These are phyloP conservation scores for Gnaphalium uliginosum DNA, from an alignment of 129 eudicot genomes.

Conservation along the genomic window DNA sequence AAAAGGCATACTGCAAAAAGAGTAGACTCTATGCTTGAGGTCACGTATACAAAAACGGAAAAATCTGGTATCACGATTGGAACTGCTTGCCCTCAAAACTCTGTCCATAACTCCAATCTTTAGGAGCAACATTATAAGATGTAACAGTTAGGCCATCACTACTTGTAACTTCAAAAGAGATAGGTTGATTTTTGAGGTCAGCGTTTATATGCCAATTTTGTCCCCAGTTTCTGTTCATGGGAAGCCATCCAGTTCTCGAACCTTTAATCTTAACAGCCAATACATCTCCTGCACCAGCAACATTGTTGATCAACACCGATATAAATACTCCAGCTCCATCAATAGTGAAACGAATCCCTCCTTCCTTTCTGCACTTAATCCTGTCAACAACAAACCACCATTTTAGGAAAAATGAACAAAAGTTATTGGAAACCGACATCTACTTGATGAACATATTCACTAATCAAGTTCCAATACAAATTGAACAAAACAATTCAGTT, in stretches of 20 bases:
- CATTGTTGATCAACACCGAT: constrained; percentile 82
- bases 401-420: not conserved
- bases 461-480: not conserved
- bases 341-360: constrained; percentile 75
- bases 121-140: constrained; percentile 78
- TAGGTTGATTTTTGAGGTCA: constrained; percentile 71
- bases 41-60: constrained; percentile 12
- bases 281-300: constrained; percentile 88
- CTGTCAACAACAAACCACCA: constrained; percentile 36
- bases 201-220: constrained; percentile 93
- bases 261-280: constrained; percentile 81
- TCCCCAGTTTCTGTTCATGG: constrained; percentile 95
- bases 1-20: constrained; percentile 18
- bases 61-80: constrained; percentile 32
- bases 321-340: constrained; percentile 74
- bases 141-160: constrained; percentile 70
- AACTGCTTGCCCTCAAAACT: constrained; percentile 90
- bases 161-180: constrained; percentile 77
- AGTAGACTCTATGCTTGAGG: constrained; percentile 26
- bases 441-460: not conserved
- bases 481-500: not conserved
- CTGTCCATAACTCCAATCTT: constrained; percentile 81
- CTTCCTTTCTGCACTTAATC: constrained; percentile 90
- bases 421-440: not conserved
- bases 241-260: constrained; percentile 94